Percentiles rank a stretch among this genome's conserved stretches.
Evolutionary conservation across 257 asterid species (phyloP).

Genomic region (Nicotiana attenuata): DNA sequence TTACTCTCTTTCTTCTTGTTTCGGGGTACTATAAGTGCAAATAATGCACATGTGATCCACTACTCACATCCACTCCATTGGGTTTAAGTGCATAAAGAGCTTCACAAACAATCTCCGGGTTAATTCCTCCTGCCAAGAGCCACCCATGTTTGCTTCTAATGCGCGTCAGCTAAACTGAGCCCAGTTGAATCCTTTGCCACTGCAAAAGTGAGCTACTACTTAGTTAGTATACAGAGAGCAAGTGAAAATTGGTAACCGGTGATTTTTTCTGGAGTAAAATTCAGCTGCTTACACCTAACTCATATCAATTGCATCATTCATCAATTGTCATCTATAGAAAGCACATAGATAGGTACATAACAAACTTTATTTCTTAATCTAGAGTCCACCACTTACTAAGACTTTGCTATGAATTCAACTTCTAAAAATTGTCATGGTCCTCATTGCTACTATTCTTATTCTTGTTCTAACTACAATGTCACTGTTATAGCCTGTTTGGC

Average conservation of each 20-base stretch:
- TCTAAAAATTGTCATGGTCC: neutral
- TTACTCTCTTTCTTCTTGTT: too few relatives aligned
- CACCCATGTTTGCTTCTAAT: constrained; percentile 75
- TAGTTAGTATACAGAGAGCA: neutral
- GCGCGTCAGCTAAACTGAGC: constrained; percentile 59
- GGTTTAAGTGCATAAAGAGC: constrained; percentile 73
- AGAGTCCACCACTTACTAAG: neutral
- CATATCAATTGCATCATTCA: neutral
- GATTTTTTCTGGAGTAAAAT: neutral
- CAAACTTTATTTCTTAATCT: neutral
- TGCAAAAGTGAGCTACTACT: constrained; percentile 23
- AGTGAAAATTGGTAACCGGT: too few relatives aligned
- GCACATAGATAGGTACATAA: neutral
- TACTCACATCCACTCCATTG: constrained; percentile 82
- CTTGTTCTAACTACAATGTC: neutral
- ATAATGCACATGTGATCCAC: too few relatives aligned
- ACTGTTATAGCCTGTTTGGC: neutral
- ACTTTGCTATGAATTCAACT: neutral
- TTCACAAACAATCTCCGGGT: constrained; percentile 57
- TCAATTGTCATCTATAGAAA: neutral
- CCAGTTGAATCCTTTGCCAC: constrained; percentile 89
- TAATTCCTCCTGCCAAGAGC: constrained; percentile 89
- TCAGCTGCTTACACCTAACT: neutral
- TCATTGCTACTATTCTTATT: neutral
- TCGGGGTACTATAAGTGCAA: too few relatives aligned